Evolutionary conservation across 2,329 filamentous ascomycete genomes (phyloP), one percentile per base, ranked within the genome.

Genomic region (Dendryphion nanum): DNA sequence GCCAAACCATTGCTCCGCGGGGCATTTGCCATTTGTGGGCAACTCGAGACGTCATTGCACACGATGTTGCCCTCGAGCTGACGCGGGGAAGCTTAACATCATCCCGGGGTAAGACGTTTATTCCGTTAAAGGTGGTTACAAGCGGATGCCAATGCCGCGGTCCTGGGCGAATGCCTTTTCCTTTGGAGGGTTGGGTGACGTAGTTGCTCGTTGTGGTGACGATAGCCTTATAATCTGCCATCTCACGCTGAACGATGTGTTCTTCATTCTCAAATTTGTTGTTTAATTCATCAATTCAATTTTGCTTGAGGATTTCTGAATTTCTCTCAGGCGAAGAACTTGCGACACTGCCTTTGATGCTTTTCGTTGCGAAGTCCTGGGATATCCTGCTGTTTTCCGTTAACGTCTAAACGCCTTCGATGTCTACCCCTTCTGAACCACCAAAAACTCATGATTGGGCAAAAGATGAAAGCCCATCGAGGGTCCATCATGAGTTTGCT

Each of bases 361-460:
- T n/a, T n/a, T n/a, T n/a, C n/a, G n/a, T n/a, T n/a, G n/a, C n/a
- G n/a, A n/a, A n/a, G n/a, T n/a, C n/a, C n/a, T n/a, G n/a, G n/a
- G n/a, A n/a, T n/a, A n/a, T n/a, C 23, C n/a, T 26, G 23, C 23
- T 26, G 10, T 26, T 26, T 26, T 8, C n/a, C n/a, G 10, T n/a
- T 10, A 26, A n/a, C n/a, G 23, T 26, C 23, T n/a, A 10, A 26
- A 26, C n/a, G 23, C n/a, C 23, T 26, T 26, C 23, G 23, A 10
- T n/a, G 23, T 47, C 51, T 12, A 47, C 50, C 39, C 43, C 47
- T 12, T 41, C 43, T 31, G 48, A 45, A 6, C 44, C 40, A 24
- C 43, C 49, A 13, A 50, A 50, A 3, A 48, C 50, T 7, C 45
- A 44, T 15, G 50, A 60, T 24, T 58, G 43, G 44, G 50, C 44